Evolutionary conservation across 768 basidiomycete species (phyloP).

Genomic region (Sarcomyxa edulis): DNA sequence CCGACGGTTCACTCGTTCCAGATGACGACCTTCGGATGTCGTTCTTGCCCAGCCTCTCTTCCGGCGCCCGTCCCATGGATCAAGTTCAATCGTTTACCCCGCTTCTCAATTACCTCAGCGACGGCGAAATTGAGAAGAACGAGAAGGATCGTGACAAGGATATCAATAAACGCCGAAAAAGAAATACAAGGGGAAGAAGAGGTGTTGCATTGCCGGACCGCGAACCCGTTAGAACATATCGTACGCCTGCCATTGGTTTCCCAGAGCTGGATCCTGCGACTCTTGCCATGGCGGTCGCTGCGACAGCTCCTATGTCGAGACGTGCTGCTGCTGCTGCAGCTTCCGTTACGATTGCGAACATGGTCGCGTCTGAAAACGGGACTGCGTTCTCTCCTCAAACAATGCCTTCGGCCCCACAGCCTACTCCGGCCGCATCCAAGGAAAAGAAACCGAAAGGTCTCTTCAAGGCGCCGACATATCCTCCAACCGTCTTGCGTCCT

Average conservation of each 20-base stretch:
- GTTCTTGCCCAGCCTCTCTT: constrained; percentile 77
- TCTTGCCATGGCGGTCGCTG: constrained; percentile 58
- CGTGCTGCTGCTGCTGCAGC: constrained; percentile 87
- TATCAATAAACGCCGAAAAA: constrained; percentile 76
- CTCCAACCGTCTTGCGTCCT: constrained; percentile 47
- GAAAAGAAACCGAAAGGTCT: constrained; percentile 67
- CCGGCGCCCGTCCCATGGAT: constrained; percentile 68
- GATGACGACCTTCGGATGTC: constrained; percentile 91
- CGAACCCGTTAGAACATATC: constrained; percentile 86
- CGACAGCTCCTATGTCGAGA: constrained; percentile 63
- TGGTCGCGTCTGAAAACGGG: constrained; percentile 91
- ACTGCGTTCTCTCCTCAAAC: constrained; percentile 49
- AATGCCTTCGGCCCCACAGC: constrained; percentile 28
- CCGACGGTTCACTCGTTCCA: constrained; percentile 69
- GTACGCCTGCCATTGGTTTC: constrained; percentile 84
- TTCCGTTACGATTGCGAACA: constrained; percentile 79
- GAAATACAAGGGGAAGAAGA: constrained; percentile 75
- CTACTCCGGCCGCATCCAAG: constrained; percentile 39
- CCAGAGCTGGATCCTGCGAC: constrained; percentile 73
- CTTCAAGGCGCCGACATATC: constrained; percentile 67
- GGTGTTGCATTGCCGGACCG: constrained; percentile 88
- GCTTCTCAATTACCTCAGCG: constrained; percentile 81
- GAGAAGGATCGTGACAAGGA: constrained; percentile 96
- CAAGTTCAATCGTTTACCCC: constrained; percentile 83
- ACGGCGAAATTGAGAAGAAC: constrained; percentile 81